Percentiles rank a stretch among this genome's conserved stretches.
Conservation (phyloP, 176 grass and related monocot species). For the Rhynchospora breviuscula region DNA sequence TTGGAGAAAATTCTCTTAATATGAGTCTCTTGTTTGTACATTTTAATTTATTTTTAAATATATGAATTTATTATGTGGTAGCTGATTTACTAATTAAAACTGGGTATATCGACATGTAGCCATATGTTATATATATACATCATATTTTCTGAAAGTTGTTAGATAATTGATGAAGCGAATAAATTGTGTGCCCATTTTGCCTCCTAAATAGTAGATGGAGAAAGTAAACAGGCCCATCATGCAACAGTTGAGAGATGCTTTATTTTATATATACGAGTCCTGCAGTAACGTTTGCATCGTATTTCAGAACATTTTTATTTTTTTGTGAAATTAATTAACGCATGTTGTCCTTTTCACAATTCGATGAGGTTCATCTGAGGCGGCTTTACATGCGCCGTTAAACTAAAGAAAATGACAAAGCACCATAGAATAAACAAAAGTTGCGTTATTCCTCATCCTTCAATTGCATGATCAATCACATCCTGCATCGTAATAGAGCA, state of each 20-base stretch:
- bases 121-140: too few species aligned
- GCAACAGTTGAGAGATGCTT: not conserved
- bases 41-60: too few species aligned
- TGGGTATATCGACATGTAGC: too few species aligned
- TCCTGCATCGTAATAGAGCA: not conserved
- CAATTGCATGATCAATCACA: not conserved
- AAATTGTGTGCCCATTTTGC: not conserved
- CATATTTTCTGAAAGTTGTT: not conserved
- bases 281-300: not conserved
- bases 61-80: too few species aligned
- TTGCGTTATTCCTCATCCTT: not conserved
- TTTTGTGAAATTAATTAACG: not conserved
- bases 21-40: too few species aligned
- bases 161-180: not conserved
- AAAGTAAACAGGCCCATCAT: too few species aligned
- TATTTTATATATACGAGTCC: not conserved
- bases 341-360: not conserved
- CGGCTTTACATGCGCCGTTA: not conserved
- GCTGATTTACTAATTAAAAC: too few species aligned
- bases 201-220: too few species aligned
- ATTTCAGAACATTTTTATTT: not conserved
- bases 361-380: not conserved
- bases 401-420: not conserved
- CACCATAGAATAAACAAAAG: not conserved
- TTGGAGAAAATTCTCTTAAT: too few species aligned